These are phyloP conservation scores for bread wheat (Triticum aestivum) DNA, from an alignment of 176 grass and related monocot genomes.

Conservation along the genomic window DNA sequence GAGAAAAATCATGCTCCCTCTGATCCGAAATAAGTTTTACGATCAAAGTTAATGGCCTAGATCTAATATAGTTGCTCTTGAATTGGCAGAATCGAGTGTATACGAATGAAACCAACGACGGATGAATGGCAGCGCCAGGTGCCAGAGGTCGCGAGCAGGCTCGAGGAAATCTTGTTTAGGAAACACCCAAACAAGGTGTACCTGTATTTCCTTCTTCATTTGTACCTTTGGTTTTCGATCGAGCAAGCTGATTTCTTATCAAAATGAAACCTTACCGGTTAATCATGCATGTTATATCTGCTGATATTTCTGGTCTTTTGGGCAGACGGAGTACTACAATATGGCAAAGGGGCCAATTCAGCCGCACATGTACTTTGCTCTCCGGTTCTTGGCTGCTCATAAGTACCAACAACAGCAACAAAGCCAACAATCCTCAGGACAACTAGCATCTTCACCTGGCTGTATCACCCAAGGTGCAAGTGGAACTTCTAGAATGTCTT, in stretches of 20 bases:
- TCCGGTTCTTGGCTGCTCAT: slow-evolving; percentile 36
- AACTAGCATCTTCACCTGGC: slow-evolving; percentile 60
- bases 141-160: slow-evolving; percentile 35
- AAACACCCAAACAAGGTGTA: slow-evolving; percentile 56
- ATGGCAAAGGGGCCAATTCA: slow-evolving; percentile 15
- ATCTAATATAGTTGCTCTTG: background rate
- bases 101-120: slow-evolving; percentile 13
- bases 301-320: slow-evolving; percentile 24
- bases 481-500: slow-evolving; percentile 49
- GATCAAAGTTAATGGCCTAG: background rate
- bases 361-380: background rate
- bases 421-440: slow-evolving; percentile 41
- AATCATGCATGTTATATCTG: too few relatives aligned
- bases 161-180: slow-evolving; percentile 52
- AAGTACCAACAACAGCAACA: slow-evolving; percentile 44
- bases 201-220: slow-evolving; percentile 8
- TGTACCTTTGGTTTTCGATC: background rate
- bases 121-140: slow-evolving; percentile 29
- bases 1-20: too few relatives aligned
- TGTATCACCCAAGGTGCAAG: slow-evolving; percentile 50
- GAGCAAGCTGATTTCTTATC: background rate
- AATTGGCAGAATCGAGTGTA: slow-evolving; percentile 29
- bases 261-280: background rate
- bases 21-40: too few relatives aligned
- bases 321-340: slow-evolving; percentile 68